Evolutionary conservation across 176 grass and related monocot species (phyloP), one percentile per base, ranked within the genome.

Genomic region (Cenchrus purpureus): DNA sequence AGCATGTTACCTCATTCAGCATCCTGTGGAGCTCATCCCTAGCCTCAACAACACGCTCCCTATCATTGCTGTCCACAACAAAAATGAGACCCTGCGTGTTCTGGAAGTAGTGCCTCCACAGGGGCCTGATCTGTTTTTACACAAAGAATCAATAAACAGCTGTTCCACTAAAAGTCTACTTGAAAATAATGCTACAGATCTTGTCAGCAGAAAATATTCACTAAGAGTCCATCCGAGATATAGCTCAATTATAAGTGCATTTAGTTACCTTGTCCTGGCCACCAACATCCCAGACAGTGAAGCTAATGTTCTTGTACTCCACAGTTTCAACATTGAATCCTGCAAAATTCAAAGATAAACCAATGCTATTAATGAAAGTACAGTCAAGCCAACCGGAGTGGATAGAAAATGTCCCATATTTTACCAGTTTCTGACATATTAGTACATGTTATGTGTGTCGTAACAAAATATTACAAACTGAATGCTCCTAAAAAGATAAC

Each of bases 31-130:
- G 93, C 77, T 95, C 91, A 22, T 95, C 93, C 74, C 93, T 95
- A 40, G 93, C 93, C 86, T 95, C 93, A 69, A 95, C 93, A 89
- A 95, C 91, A 89, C 93, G 93, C 12, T 95, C 93, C 86, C 93
- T 93, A 49, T 95, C 93, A n/a, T 95, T 95, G 77, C 93, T 95
- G 86, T 95, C 91, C 7, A 95, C 93, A 57, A 95, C 93, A 87
- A 95, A 95, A 87, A 95, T 95, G 68, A 95, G 93, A 3, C 93
- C 93, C 82, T 95, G 93, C 0, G 93, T 95, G 49, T 95, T 95
- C 83, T 95, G 93, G 91, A 95, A 95, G 74, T 95, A 95, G 86
- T 95, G 93, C 88, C 93, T 95, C 93, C 93, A 95, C 75, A 95
- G 68, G 74, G 93, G 93, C 62, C 93, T 95, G 80, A 95, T 95